Conservation (phyloP, 2,329 filamentous ascomycete genomes). For the Gaeumannomyces tritici region DNA sequence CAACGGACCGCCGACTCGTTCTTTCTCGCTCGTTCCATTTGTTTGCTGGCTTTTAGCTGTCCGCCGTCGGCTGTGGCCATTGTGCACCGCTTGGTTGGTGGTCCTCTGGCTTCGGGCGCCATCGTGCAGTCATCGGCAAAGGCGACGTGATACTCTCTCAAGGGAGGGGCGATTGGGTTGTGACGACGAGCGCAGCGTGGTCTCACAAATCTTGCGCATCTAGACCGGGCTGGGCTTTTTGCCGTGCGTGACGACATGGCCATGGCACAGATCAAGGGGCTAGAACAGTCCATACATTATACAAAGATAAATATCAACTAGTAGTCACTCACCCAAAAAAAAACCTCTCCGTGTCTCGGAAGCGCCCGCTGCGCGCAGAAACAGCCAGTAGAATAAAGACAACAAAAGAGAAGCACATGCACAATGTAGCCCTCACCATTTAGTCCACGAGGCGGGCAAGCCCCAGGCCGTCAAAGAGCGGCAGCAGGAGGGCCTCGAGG, state of each 20-base stretch:
- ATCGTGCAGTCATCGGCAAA: not conserved
- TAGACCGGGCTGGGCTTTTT: not conserved
- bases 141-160: not conserved
- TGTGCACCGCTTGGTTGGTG: not conserved
- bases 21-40: not conserved
- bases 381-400: not conserved
- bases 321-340: no score
- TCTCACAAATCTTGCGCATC: not conserved
- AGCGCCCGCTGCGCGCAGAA: not conserved
- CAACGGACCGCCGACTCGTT: no score
- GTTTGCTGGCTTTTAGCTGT: not conserved
- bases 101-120: not conserved
- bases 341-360: no score
- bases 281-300: not conserved
- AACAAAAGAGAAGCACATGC: not conserved
- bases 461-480: slow-evolving; percentile 27
- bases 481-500: slow-evolving; percentile 25
- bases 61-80: not conserved
- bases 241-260: no score
- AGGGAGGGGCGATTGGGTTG: not conserved
- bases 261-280: not conserved
- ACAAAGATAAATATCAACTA: not conserved
- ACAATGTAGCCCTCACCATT: not conserved
- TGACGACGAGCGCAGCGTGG: not conserved
- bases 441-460: slow-evolving; percentile 18